A percentile compares a stretch with the other conserved stretches of the same genome.
phyloP scores from a whole-genome alignment of 768 basidiomycete species.

The Rhizopogon salebrosus region DNA sequence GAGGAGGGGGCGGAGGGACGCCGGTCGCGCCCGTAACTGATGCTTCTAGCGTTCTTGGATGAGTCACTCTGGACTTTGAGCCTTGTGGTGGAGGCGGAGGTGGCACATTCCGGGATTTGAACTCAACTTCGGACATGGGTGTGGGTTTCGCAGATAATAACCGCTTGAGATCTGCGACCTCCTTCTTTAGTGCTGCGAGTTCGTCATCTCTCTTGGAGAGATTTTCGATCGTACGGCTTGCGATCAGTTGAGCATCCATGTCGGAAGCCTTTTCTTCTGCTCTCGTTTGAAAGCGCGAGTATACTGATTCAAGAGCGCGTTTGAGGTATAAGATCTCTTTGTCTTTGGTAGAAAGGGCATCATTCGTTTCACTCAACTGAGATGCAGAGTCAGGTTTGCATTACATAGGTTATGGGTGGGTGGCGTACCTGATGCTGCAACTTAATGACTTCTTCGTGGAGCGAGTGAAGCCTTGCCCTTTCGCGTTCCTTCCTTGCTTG shows the following conservation, averaged over 20 bases:
- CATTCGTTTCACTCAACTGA: slow-evolving; percentile 54
- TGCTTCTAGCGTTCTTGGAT: neutral
- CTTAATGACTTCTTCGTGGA: slow-evolving; percentile 71
- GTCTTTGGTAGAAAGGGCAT: slow-evolving; percentile 44
- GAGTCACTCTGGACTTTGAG: slow-evolving; percentile 1
- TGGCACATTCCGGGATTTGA: slow-evolving; percentile 61
- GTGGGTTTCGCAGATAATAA: slow-evolving; percentile 46
- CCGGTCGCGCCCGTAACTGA: neutral
- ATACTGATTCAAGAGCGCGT: slow-evolving; percentile 83
- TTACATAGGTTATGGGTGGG: neutral
- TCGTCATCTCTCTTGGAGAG: slow-evolving; percentile 65
- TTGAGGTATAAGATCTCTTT: slow-evolving; percentile 77
- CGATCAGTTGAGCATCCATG: slow-evolving; percentile 65
- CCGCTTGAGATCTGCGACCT: slow-evolving; percentile 47
- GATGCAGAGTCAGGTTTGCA: neutral
- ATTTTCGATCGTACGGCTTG: slow-evolving; percentile 63
- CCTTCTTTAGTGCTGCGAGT: slow-evolving; percentile 44
- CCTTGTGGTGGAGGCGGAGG: slow-evolving; percentile 50
- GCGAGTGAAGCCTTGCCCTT: slow-evolving; percentile 60
- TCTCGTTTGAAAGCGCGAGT: slow-evolving; percentile 64
- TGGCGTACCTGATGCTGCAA: slow-evolving; percentile 60
- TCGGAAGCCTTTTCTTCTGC: slow-evolving; percentile 43
- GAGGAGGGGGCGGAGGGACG: neutral
- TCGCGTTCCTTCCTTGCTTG: slow-evolving; percentile 74
- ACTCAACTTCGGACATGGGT: slow-evolving; percentile 60